phyloP scores from a whole-genome alignment of 2,329 filamentous ascomycete species.

The Ophiostoma perfectum region DNA sequence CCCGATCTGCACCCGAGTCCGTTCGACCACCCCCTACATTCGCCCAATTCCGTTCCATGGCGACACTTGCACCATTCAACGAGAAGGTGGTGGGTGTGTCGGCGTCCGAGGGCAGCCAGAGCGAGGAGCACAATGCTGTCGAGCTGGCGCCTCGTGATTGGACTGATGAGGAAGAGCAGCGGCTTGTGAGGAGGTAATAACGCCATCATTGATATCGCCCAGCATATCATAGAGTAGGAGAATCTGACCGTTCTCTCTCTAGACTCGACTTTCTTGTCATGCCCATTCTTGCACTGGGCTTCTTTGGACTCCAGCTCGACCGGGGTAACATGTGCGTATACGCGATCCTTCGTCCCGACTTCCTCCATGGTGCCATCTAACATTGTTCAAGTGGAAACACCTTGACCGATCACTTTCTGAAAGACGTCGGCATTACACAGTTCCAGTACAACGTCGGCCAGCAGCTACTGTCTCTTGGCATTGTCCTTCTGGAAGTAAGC shows the following conservation, averaged over 20 bases:
- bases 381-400: conserved; percentile 29
- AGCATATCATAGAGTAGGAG: too few relatives aligned
- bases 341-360: too few relatives aligned
- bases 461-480: conserved; percentile 36
- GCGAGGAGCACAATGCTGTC: neutral
- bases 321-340: neutral
- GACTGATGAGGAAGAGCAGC: conserved; percentile 1
- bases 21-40: neutral
- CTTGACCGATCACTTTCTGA: conserved; percentile 45
- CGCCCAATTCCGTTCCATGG: neutral
- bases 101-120: neutral
- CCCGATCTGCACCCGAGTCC: neutral
- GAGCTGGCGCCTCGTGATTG: neutral
- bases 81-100: neutral
- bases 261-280: conserved; percentile 7
- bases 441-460: conserved; percentile 49
- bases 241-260: neutral
- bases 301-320: neutral
- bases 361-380: neutral
- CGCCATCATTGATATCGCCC: neutral
- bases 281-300: neutral
- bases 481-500: conserved; percentile 38
- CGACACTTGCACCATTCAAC: neutral
- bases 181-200: neutral
- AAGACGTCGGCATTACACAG: conserved; percentile 45